phyloP scores from a whole-genome alignment of 1,284 basidiomycete genomes.

The Cutaneotrichosporon daszewskae region DNA sequence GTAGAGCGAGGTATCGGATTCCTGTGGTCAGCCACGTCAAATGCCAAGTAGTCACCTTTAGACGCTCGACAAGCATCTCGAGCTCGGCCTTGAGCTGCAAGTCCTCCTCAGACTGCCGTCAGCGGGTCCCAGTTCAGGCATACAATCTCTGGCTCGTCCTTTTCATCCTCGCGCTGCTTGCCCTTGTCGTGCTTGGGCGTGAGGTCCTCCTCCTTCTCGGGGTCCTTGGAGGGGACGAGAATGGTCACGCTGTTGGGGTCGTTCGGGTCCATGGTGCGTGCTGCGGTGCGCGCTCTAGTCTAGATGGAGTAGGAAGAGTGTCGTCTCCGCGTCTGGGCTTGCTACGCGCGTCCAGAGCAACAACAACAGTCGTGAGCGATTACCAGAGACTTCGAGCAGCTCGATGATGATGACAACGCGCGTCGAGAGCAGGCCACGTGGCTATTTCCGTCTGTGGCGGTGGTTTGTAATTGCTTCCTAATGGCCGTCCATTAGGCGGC shows the following conservation, averaged over 20 bases:
- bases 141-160: conserved; percentile 73
- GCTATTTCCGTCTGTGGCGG: too few relatives aligned
- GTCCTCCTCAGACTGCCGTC: conserved; percentile 83
- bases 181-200: conserved; percentile 50
- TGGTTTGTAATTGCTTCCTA: too few relatives aligned
- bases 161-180: conserved; percentile 45
- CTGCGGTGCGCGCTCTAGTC: too few relatives aligned
- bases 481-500: too few relatives aligned
- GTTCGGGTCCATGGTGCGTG: conserved; percentile 19
- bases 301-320: too few relatives aligned
- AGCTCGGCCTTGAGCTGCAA: conserved; percentile 88
- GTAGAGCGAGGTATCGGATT: conserved; percentile 78
- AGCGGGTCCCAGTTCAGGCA: conserved; percentile 36
- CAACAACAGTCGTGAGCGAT: too few relatives aligned
- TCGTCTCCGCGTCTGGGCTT: too few relatives aligned
- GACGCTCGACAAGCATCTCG: conserved; percentile 92
- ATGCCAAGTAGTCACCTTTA: conserved; percentile 60
- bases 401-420: too few relatives aligned
- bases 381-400: too few relatives aligned
- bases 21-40: conserved; percentile 53
- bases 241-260: conserved; percentile 39
- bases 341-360: too few relatives aligned
- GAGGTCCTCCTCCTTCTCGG: conserved; percentile 46
- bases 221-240: conserved; percentile 49
- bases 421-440: too few relatives aligned